Percentiles rank a stretch among this genome's conserved stretches.
Conservation (phyloP, 2,329 filamentous ascomycete species). For the Sordariomycetes sp. region DNA sequence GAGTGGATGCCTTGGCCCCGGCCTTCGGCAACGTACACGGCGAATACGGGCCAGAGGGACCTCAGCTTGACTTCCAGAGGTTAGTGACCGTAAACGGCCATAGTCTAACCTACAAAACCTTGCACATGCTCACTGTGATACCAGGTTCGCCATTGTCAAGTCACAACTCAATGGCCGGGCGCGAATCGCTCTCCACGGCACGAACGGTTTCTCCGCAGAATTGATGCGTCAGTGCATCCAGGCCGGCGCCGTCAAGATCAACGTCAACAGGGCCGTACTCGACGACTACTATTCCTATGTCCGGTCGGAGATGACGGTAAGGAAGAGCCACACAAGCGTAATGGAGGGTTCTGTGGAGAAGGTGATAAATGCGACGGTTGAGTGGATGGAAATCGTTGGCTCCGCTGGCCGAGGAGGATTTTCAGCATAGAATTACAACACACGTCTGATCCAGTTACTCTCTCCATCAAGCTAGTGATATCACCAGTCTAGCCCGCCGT, state of each 20-base stretch:
- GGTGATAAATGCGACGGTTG: constrained; percentile 29
- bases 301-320: constrained; percentile 16
- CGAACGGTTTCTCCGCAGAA: constrained; percentile 39
- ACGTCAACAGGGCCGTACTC: constrained; percentile 45
- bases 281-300: constrained; percentile 32
- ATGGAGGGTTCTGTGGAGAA: constrained; percentile 34
- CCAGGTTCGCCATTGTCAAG: constrained; percentile 23
- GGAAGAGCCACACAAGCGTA: constrained; percentile 12
- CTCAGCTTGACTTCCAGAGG: constrained; percentile 47
- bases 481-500: neutral
- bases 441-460: no score
- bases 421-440: neutral
- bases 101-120: neutral
- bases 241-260: constrained; percentile 35
- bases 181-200: constrained; percentile 40
- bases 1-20: constrained; percentile 64
- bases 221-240: constrained; percentile 38
- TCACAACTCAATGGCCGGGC: constrained; percentile 25
- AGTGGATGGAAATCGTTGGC: constrained; percentile 36
- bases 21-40: constrained; percentile 71
- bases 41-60: constrained; percentile 56
- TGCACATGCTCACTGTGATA: neutral
- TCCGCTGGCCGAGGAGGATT: constrained; percentile 27
- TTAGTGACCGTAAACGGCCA: neutral
- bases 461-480: no score